Conservation (phyloP, 1,284 basidiomycete species). For the Ustilago esculenta region DNA sequence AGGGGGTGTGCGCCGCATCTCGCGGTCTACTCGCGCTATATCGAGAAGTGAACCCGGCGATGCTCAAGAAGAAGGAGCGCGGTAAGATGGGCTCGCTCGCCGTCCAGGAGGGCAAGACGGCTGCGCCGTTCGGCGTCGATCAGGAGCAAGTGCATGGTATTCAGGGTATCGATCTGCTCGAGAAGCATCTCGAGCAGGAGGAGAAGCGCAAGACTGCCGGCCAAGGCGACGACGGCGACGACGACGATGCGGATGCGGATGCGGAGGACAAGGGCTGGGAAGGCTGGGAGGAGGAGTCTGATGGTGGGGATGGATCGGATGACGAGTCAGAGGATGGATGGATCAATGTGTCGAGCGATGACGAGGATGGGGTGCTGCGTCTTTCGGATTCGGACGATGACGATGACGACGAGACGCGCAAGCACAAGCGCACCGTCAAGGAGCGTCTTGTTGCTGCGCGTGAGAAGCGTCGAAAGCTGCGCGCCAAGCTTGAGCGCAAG, state of each 20-base stretch:
- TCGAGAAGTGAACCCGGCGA: conserved; percentile 91
- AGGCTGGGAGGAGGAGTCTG: conserved; percentile 87
- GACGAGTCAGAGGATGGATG: conserved; percentile 75
- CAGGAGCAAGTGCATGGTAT: conserved; percentile 79
- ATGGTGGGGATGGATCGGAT: conserved; percentile 74
- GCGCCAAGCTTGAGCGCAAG: conserved; percentile 49
- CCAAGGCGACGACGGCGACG: conserved; percentile 68
- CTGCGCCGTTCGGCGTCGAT: conserved; percentile 80
- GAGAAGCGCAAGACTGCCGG: conserved; percentile 30
- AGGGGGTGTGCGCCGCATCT: conserved; percentile 87
- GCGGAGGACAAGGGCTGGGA: conserved; percentile 82
- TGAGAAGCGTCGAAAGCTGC: conserved; percentile 52
- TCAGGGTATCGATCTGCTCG: conserved; percentile 74
- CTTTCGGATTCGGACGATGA: conserved; percentile 80
- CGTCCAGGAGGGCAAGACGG: conserved; percentile 47
- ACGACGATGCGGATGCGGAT: conserved; percentile 71
- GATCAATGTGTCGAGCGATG: conserved; percentile 84
- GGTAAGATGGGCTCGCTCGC: conserved; percentile 63
- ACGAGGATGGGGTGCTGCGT: conserved; percentile 71
- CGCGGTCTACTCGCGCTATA: conserved; percentile 90
- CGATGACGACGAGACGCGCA: conserved; percentile 72
- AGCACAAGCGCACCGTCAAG: conserved; percentile 41
- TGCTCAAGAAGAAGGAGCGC: conserved; percentile 88
- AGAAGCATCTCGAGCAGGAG: conserved; percentile 60
- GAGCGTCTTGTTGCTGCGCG: conserved; percentile 41